Percentiles rank a stretch among this genome's conserved stretches.
These are phyloP conservation scores for Citrus medica DNA, from an alignment of 345 rosid species.

Conservation along the genomic window DNA sequence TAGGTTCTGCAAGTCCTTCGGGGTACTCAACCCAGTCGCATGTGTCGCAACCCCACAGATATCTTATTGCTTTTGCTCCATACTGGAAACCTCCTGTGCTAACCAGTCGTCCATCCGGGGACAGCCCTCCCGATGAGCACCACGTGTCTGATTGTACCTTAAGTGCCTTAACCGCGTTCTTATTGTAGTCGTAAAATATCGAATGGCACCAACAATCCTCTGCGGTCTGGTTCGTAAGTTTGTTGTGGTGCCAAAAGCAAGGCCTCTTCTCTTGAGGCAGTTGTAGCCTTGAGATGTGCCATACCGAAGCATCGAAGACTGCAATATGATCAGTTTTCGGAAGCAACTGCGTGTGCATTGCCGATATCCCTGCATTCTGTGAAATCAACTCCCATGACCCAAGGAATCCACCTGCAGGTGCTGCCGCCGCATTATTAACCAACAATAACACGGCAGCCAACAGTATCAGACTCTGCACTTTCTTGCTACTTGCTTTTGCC, in stretches of 20 bases:
- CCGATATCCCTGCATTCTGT: slow-evolving; percentile 67
- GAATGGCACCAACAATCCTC: slow-evolving; percentile 74
- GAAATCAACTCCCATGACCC: slow-evolving; percentile 63
- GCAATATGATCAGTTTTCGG: slow-evolving; percentile 53
- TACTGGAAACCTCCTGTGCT: slow-evolving; percentile 69
- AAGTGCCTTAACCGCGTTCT: neutral
- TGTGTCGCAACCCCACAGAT: slow-evolving; percentile 24
- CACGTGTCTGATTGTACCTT: slow-evolving; percentile 59
- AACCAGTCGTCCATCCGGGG: slow-evolving; percentile 54
- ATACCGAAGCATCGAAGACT: slow-evolving; percentile 15
- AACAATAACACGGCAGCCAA: slow-evolving; percentile 8
- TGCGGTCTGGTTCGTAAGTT: neutral
- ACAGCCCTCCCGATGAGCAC: slow-evolving; percentile 95
- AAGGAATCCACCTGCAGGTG: slow-evolving; percentile 2
- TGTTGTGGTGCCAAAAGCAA: slow-evolving; percentile 20
- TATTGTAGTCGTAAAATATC: slow-evolving; percentile 43
- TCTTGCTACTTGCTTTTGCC: too few species aligned
- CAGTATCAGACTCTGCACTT: too few species aligned
- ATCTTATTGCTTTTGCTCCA: slow-evolving; percentile 64
- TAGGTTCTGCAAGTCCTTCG: slow-evolving; percentile 44
- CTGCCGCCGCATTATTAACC: neutral
- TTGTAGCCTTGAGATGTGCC: slow-evolving; percentile 42
- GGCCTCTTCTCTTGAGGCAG: slow-evolving; percentile 22
- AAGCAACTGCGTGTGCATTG: slow-evolving; percentile 76
- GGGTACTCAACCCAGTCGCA: slow-evolving; percentile 73